Evolutionary conservation across 2,329 filamentous ascomycete genomes (phyloP).

Genomic region (Nemania sp.): DNA sequence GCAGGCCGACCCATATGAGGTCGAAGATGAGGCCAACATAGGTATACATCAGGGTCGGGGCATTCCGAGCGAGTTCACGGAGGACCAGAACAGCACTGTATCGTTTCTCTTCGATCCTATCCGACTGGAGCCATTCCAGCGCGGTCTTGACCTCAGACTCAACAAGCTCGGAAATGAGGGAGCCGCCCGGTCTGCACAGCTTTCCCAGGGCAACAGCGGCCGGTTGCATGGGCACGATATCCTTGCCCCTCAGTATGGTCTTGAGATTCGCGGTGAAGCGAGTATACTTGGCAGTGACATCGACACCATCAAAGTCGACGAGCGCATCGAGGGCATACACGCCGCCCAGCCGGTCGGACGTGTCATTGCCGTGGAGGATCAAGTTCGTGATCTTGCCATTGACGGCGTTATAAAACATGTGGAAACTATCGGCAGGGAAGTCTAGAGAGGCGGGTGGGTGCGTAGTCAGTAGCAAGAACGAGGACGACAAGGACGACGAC

Average conservation of each 20-base stretch:
- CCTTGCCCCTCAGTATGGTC: conserved; percentile 85
- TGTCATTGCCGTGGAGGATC: conserved; percentile 83
- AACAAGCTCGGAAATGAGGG: conserved; percentile 91
- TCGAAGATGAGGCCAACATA: conserved; percentile 96
- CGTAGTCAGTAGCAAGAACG: conserved; percentile 19
- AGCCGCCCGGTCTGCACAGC: conserved; percentile 88
- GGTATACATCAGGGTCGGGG: conserved; percentile 91
- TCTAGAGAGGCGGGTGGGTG: conserved; percentile 53
- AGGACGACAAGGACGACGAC: not conserved
- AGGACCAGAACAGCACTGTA: conserved; percentile 93
- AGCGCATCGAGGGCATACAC: conserved; percentile 90
- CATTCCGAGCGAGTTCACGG: conserved; percentile 87
- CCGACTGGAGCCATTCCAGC: conserved; percentile 94
- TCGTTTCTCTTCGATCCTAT: conserved; percentile 87
- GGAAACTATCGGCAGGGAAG: conserved; percentile 78
- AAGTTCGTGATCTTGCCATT: conserved; percentile 65
- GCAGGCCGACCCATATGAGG: conserved; percentile 91
- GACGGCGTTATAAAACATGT: conserved; percentile 58
- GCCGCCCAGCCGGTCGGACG: conserved; percentile 86
- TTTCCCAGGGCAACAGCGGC: conserved; percentile 89
- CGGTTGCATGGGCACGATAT: conserved; percentile 86
- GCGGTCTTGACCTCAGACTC: conserved; percentile 97
- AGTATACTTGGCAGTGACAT: conserved; percentile 90
- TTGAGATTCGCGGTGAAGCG: conserved; percentile 91
- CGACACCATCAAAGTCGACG: conserved; percentile 95